Evolutionary conservation across 148 eudicot species (phyloP).

Genomic region (Vaccinium darrowii): DNA sequence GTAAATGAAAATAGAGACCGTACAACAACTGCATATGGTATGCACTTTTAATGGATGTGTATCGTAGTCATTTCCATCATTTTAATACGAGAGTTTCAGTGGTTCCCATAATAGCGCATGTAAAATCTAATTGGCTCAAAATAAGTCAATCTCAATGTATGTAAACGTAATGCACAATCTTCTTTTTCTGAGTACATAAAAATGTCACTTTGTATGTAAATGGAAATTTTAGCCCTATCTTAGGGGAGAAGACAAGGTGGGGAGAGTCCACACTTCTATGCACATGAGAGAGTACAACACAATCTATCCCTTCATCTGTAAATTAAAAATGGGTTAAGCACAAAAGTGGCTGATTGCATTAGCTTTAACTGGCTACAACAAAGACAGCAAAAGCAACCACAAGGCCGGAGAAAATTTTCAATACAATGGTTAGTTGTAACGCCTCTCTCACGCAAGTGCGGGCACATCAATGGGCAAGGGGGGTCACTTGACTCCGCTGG

Average conservation of each 20-base stretch:
- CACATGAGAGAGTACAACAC: neutral
- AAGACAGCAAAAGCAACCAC: no score
- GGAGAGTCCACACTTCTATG: neutral
- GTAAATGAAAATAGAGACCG: no score
- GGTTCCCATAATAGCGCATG: neutral
- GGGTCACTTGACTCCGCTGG: no score
- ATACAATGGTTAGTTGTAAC: no score
- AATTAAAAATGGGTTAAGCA: neutral
- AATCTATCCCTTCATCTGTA: neutral
- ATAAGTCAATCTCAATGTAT: neutral
- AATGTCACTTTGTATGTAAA: neutral
- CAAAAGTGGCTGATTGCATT: neutral
- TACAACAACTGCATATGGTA: no score
- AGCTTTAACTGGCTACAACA: neutral
- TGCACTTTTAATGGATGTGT: no score
- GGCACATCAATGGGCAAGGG: no score
- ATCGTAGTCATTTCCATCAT: neutral
- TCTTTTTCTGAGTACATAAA: neutral
- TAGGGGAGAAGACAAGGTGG: neutral
- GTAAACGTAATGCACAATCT: neutral
- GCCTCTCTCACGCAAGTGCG: no score
- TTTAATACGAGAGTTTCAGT: neutral
- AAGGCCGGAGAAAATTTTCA: no score
- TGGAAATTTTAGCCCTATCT: neutral
- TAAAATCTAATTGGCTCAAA: neutral